Base-by-base conservation (phyloP, 1,284 basidiomycete species). In the Cryptococcus neoformans region DNA sequence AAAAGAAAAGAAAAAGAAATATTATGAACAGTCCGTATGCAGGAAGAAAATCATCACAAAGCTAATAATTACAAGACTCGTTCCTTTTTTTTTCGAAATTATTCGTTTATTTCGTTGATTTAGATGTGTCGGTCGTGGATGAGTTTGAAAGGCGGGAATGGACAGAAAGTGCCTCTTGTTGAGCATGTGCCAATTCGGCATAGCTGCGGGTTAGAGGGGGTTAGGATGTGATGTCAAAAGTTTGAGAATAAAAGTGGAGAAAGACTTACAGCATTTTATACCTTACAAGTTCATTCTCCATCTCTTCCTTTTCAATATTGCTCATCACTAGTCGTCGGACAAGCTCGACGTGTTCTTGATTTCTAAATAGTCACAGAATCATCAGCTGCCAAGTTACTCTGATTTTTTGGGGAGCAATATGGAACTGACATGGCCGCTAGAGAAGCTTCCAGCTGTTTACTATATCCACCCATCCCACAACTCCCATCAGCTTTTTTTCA, bases 261-360 rank as follows among this genome's bases (percentile, higher is more conserved):
- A 38, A 16, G 11, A 81, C 89, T 74, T 67, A 92, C 90, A 93
- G 76, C 41, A 93, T 79, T 76, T 95, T 96, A 76, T 93, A 96
- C 44, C 88, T 85, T 39, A 96, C 92, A 9, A 96, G 83, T 73
- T 96, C 90, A 55, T 85, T 83, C 75, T 96, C 93, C 59, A 92
- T 81, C 70, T 95, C 92, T 73, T 97, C 93, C 67, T 89, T 89
- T 58, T 87, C 85, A 39, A 96, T 79, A 55, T 92, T 85, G 58
- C 86, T 82, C 79, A 87, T 89, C 4, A 97, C 93, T 3, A 96
- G 83, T 72, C 95, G 88, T 67, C 93, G 92, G 83, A 95, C 77
- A 12, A 75, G 58, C 44, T 73, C 78, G 58, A 80, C 79, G 54
- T 78, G 77, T 56, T 78, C 73, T 49, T 68, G 66, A 63, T 77